A percentile compares a stretch with the other conserved stretches of the same genome.
These are phyloP conservation scores for Babesia divergens DNA, from an alignment of 169 alveolate species.

Conservation along the genomic window DNA sequence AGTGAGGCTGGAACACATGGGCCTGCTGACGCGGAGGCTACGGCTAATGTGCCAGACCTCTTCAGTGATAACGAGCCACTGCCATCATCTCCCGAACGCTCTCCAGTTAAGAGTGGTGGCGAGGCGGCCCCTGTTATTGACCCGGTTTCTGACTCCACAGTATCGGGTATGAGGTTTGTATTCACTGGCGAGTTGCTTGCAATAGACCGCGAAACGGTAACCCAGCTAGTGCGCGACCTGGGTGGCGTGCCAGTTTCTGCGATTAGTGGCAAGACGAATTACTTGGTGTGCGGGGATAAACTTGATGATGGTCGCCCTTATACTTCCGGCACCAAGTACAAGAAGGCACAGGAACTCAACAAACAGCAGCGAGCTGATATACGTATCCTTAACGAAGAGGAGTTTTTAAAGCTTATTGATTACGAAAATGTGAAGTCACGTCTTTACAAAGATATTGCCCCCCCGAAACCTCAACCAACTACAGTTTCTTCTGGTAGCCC, in stretches of 20 bases:
- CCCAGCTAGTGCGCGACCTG: slow-evolving; percentile 72
- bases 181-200: slow-evolving; percentile 83
- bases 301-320: slow-evolving; percentile 94
- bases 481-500: neutral
- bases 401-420: slow-evolving; percentile 71
- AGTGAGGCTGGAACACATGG: neutral
- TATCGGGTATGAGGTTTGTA: slow-evolving; percentile 77
- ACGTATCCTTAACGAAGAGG: slow-evolving; percentile 74
- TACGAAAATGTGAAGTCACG: slow-evolving; percentile 16
- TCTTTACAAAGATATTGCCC: neutral
- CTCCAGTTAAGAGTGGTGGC: neutral
- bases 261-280: slow-evolving; percentile 87
- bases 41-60: neutral
- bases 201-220: slow-evolving; percentile 78
- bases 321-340: slow-evolving; percentile 86
- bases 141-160: neutral
- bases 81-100: neutral
- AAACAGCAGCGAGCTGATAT: slow-evolving; percentile 52
- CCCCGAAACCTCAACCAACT: neutral
- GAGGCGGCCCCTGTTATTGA: neutral
- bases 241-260: slow-evolving; percentile 90
- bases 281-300: slow-evolving; percentile 86
- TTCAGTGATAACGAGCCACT: slow-evolving; percentile 7
- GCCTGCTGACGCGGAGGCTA: neutral
- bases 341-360: slow-evolving; percentile 75